phyloP scores from a whole-genome alignment of 306 rosid species.

The Betula pendula region DNA sequence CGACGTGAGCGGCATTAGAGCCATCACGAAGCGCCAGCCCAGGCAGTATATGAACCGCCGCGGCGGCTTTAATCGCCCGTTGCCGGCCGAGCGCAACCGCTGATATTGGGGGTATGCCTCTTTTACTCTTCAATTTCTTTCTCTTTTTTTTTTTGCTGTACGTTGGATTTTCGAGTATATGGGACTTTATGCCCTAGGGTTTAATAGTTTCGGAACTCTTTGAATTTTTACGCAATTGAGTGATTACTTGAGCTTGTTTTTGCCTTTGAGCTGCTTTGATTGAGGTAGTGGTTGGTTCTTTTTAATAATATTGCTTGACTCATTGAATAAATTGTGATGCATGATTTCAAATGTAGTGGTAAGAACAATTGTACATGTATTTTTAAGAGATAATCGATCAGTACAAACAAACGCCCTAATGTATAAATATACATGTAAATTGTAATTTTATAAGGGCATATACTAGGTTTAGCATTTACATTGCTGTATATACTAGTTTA shows the following conservation, averaged over 20 bases:
- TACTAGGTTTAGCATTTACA: not conserved
- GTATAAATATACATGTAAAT: not conserved
- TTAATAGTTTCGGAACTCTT: no score
- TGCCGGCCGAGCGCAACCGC: constrained; percentile 92
- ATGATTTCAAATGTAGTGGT: not conserved
- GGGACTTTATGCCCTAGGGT: not conserved
- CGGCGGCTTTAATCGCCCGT: constrained; percentile 95
- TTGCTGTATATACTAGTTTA: no score
- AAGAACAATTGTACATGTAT: not conserved
- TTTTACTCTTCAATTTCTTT: constrained; percentile 10
- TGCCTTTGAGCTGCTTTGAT: no score
- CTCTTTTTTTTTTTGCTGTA: not conserved
- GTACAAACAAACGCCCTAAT: not conserved
- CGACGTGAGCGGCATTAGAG: constrained; percentile 83
- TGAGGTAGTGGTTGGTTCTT: no score
- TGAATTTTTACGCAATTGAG: no score
- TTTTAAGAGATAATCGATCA: not conserved
- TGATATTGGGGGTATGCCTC: constrained; percentile 27
- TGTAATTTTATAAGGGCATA: not conserved
- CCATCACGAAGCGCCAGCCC: constrained; percentile 83
- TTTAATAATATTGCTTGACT: no score
- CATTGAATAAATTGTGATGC: no score
- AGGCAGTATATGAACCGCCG: constrained; percentile 98
- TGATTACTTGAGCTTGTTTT: no score
- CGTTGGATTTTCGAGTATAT: not conserved